These are phyloP conservation scores for Porodaedalea pini DNA, from an alignment of 1,284 basidiomycete species.

Conservation along the genomic window DNA sequence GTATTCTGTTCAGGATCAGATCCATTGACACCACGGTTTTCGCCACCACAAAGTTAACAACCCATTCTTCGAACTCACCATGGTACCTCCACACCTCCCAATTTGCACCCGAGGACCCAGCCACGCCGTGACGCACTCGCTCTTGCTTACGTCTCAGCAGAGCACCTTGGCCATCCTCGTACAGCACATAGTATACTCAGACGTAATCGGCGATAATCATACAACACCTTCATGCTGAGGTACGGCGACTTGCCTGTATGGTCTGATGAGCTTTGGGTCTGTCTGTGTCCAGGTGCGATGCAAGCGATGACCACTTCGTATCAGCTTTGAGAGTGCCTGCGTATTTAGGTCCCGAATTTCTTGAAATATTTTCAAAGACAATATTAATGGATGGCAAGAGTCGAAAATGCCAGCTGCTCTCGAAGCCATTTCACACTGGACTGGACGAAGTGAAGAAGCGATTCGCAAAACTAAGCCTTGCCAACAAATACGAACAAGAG, in stretches of 20 bases:
- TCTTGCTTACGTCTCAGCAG: constrained; percentile 66
- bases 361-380: constrained; percentile 66
- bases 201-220: constrained; percentile 72
- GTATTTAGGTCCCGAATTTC: constrained; percentile 59
- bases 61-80: constrained; percentile 66
- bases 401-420: constrained; percentile 57
- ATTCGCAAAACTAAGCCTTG: constrained; percentile 50
- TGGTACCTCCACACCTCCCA: constrained; percentile 77
- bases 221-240: constrained; percentile 66
- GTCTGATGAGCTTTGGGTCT: constrained; percentile 32
- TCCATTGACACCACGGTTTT: constrained; percentile 49
- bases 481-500: no score
- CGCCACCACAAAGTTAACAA: constrained; percentile 73
- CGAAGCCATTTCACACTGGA: constrained; percentile 63
- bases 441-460: constrained; percentile 52
- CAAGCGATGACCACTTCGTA: constrained; percentile 56
- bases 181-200: constrained; percentile 66
- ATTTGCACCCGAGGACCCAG: constrained; percentile 55
- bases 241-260: constrained; percentile 59
- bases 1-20: not conserved
- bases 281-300: constrained; percentile 35
- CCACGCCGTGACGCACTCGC: constrained; percentile 59
- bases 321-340: constrained; percentile 52
- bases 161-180: constrained; percentile 72
- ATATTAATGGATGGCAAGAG: constrained; percentile 60